Evolutionary conservation across 768 basidiomycete species (phyloP).

Genomic region (Coprinopsis marcescibilis): DNA sequence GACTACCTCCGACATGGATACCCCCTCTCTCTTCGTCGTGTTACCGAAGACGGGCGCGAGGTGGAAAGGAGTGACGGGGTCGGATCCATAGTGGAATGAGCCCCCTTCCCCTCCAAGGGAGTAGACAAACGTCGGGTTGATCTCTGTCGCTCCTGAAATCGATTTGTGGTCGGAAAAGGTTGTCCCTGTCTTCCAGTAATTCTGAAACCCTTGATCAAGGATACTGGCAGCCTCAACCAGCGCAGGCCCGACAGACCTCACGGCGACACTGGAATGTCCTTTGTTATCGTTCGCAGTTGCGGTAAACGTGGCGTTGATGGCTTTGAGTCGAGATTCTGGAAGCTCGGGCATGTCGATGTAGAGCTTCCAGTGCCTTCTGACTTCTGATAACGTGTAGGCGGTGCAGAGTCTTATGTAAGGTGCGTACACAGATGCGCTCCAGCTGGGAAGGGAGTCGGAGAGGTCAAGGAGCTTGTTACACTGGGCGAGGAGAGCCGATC

Average conservation of each 20-base stretch:
- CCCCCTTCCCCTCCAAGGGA: conserved; percentile 32
- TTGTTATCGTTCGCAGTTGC: background rate
- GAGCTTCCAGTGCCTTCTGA: conserved; percentile 37
- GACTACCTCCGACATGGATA: no score
- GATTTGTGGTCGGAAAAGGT: conserved; percentile 17
- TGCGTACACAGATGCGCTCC: conserved; percentile 30
- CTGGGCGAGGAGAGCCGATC: conserved; percentile 30
- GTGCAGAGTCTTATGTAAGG: conserved; percentile 31
- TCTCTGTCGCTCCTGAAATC: conserved; percentile 15
- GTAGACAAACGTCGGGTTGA: conserved; percentile 46
- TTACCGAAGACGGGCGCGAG: conserved; percentile 23
- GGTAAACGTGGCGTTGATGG: conserved; percentile 15
- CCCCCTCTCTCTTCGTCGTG: background rate
- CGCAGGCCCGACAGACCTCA: conserved; percentile 34
- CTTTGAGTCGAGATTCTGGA: conserved; percentile 13
- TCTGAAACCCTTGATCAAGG: conserved; percentile 15
- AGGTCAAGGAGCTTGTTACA: conserved; percentile 33
- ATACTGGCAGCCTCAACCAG: conserved; percentile 14
- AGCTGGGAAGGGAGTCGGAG: conserved; percentile 14
- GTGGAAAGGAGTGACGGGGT: conserved; percentile 38
- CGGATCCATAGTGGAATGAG: conserved; percentile 38
- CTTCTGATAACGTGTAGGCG: conserved; percentile 30
- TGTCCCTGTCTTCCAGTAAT: conserved; percentile 39
- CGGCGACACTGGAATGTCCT: conserved; percentile 1
- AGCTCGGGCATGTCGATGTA: conserved; percentile 19